Evolutionary conservation across 176 grass and related monocot genomes (phyloP), one percentile per base, ranked within the genome.

Genomic region (Lolium multiflorum): DNA sequence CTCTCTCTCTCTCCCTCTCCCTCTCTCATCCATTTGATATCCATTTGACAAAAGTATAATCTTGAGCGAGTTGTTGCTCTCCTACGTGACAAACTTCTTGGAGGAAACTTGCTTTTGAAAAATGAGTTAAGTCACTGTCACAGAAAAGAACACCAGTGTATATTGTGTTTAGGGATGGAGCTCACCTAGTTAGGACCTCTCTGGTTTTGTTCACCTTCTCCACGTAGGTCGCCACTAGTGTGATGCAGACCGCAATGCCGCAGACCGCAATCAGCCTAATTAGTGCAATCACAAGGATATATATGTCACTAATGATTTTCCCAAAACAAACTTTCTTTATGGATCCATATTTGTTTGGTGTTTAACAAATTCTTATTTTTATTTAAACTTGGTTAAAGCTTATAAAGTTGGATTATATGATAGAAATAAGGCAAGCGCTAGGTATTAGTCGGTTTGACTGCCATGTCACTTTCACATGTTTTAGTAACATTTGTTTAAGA

Each of bases 171-270:
- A 2, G n/a, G 51, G 73, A 17, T 85, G 82, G 82, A 89, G 9
- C 39, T 51, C 71, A 82, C 69, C 9, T 20, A 6, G 57, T 74
- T 73, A 21, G 11, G 16, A 83, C 56, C 67, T 49, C 4, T 38
- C 38, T 47, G 20, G 43, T 84, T 87, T 75, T 76, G 68, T 68
- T 91, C 26, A 38, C 68, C 20, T 25, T 91, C 81, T 69, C 85
- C 89, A 87, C 81, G 85, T 87, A 80, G 81, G 68, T 76, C 0
- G 44, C 76, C 80, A 87, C 65, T 41, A 78, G 43, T 63, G 46
- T 67, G 80, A 87, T 74, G 75, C 85, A 51, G 79, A 83, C 46
- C 12, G 47, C 31, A 65, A 26, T 68, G n/a, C 38, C 21, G 58
- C 20, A 22, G 47, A 13, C 67, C n/a, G 21, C 6, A 46, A 85